Evolutionary conservation across 495 filamentous ascomycete genomes (phyloP).

Genomic region (Tuber melanosporum): DNA sequence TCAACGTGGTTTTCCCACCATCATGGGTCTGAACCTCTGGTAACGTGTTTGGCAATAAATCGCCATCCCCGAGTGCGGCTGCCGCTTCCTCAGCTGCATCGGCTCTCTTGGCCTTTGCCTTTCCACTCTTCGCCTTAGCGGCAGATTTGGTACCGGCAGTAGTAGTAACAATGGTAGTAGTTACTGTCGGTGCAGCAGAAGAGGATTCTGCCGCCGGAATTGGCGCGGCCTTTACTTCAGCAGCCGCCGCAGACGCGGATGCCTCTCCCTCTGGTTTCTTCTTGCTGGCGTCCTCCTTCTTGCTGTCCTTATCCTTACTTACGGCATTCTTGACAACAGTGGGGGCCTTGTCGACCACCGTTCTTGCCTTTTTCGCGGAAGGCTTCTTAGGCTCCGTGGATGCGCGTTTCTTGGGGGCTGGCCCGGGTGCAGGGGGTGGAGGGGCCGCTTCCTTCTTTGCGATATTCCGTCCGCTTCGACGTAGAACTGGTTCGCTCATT

Average conservation of each 20-base stretch:
- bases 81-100: conserved; percentile 36
- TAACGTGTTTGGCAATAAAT: conserved; percentile 36
- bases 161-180: neutral
- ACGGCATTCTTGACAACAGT: conserved; percentile 17
- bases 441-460: conserved; percentile 32
- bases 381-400: conserved; percentile 38
- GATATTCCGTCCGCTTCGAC: conserved; percentile 37
- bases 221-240: conserved; percentile 12
- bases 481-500: conserved; percentile 43
- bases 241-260: conserved; percentile 7
- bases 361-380: conserved; percentile 33
- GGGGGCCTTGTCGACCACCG: conserved; percentile 18
- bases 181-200: neutral
- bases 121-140: conserved; percentile 33
- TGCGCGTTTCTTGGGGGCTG: conserved; percentile 31
- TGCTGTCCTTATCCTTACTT: neutral
- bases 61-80: conserved; percentile 61
- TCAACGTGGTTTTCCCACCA: conserved; percentile 66
- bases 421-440: conserved; percentile 24
- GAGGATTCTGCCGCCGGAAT: conserved; percentile 9
- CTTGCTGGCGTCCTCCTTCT: neutral
- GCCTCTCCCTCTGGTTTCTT: conserved; percentile 11
- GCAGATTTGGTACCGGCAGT: conserved; percentile 44
- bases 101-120: conserved; percentile 36
- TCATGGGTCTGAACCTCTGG: conserved; percentile 74